Evolutionary conservation across 2,329 filamentous ascomycete species (phyloP).

Genomic region (Diaporthe capsici): DNA sequence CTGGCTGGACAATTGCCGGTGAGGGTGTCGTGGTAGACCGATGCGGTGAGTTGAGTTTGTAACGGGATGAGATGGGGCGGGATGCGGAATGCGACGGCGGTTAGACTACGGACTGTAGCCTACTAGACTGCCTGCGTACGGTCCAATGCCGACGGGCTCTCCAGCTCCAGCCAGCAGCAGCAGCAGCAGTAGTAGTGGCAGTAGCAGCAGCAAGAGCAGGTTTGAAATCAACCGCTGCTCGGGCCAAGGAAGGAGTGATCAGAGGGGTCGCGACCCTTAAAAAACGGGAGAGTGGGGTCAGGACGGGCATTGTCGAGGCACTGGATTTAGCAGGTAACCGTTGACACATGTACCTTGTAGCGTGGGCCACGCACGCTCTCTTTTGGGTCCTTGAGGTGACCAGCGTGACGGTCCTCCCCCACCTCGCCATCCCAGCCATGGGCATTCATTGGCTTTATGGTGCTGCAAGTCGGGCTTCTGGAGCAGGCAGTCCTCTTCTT

Average conservation of each 20-base stretch:
- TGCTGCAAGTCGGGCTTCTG: background rate
- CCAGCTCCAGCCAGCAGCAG: background rate
- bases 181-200: background rate
- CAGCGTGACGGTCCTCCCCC: background rate
- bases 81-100: conserved; percentile 17
- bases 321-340: background rate
- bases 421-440: background rate
- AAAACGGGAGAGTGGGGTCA: conserved; percentile 26
- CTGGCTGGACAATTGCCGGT: conserved; percentile 2
- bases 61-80: conserved; percentile 1
- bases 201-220: background rate
- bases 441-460: background rate
- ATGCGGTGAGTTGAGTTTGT: conserved; percentile 13
- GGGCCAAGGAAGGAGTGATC: conserved; percentile 5
- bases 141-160: background rate
- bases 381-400: background rate
- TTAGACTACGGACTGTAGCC: background rate
- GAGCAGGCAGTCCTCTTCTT: background rate
- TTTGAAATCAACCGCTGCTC: conserved; percentile 8
- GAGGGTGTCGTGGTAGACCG: conserved; percentile 15
- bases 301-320: background rate
- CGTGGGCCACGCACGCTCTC: background rate
- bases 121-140: background rate
- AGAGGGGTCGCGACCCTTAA: conserved; percentile 29
- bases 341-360: background rate